Base-by-base conservation (phyloP, 2,329 filamentous ascomycete species). In the Diplocarpon rosae region DNA sequence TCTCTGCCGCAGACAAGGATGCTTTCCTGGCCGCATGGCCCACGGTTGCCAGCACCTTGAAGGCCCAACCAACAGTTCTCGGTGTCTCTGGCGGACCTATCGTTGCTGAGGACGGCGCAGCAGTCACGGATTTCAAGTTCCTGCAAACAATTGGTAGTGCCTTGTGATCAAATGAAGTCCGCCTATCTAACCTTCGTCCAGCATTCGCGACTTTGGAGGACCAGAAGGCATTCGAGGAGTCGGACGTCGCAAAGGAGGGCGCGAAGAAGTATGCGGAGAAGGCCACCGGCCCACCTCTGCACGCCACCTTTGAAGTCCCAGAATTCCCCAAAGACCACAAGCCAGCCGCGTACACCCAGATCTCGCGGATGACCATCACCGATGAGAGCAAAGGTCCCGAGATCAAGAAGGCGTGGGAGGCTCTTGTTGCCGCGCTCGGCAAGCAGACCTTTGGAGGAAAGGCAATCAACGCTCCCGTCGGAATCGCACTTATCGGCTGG, bases 201-300 rank as follows among this genome's bases (percentile, higher is more conserved):
- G 49, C 45, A n/a, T 52, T 52, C 42, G 37, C 32, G 34, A 47
- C 47, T 13, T 13, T 38, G 13, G 49, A 49, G 42, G 50, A 52
- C 32, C 20, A 43, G 28, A 39, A 52, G 15, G 42, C 47, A n/a
- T 52, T 52, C 37, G 30, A 14, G 5, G 40, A 42, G 10, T 43
- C 37, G 12, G 44, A 48, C 8, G 47, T 47, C 41, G 38, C 33
- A 1, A 36, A 42, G 20, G 29, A 36, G 15, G 28, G 24, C 9
- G 34, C 36, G 6, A 44, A 38, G 29, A 43, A 37, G 12, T 35
- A 37, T 13, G 45, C 46, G 16, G 45, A 35, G 14, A 35, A 37
- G 27, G 50, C 40, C 11, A 16, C 31, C 10, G 16, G 20, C 3
- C 17, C 16, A 5, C 47, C 50, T 3, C 32, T 30, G 8, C 39